A percentile compares a stretch with the other conserved stretches of the same genome.
Conservation (phyloP, 805 yeast species). For the Deakozyma indianensis region DNA sequence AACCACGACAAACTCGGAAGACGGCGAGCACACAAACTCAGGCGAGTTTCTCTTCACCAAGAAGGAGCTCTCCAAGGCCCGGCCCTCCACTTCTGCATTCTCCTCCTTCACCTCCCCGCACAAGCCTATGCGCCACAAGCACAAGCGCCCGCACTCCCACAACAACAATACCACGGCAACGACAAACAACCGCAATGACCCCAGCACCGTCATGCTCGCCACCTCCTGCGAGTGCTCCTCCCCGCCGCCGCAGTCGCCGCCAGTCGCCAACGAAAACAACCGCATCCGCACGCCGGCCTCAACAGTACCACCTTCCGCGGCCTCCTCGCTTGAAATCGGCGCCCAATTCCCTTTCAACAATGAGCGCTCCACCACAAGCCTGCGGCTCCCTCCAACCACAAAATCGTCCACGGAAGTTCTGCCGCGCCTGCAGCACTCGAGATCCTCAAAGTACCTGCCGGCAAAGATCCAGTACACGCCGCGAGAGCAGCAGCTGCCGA, state of each 20-base stretch:
- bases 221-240: slow-evolving; percentile 15
- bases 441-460: background rate
- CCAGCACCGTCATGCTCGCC: slow-evolving; percentile 8
- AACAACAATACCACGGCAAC: background rate
- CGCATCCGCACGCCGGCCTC: slow-evolving; percentile 22
- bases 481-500: background rate
- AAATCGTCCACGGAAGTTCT: background rate
- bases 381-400: background rate
- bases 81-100: slow-evolving; percentile 9
- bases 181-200: no score
- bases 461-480: background rate
- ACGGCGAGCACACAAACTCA: background rate
- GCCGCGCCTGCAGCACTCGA: background rate
- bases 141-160: background rate
- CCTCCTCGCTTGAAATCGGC: slow-evolving; percentile 18
- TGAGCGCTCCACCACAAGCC: background rate
- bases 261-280: slow-evolving; percentile 16
- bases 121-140: slow-evolving; percentile 2
- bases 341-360: slow-evolving; percentile 14
- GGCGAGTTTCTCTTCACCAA: slow-evolving; percentile 5
- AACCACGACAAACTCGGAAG: background rate
- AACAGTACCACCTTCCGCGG: slow-evolving; percentile 14
- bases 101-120: slow-evolving; percentile 8
- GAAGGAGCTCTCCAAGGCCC: slow-evolving; percentile 7
- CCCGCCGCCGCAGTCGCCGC: slow-evolving; percentile 10